A percentile compares a stretch with the other conserved stretches of the same genome.
phyloP scores from a whole-genome alignment of 192 early-diverging fungal species.

The Borealophlyctis nickersoniae region DNA sequence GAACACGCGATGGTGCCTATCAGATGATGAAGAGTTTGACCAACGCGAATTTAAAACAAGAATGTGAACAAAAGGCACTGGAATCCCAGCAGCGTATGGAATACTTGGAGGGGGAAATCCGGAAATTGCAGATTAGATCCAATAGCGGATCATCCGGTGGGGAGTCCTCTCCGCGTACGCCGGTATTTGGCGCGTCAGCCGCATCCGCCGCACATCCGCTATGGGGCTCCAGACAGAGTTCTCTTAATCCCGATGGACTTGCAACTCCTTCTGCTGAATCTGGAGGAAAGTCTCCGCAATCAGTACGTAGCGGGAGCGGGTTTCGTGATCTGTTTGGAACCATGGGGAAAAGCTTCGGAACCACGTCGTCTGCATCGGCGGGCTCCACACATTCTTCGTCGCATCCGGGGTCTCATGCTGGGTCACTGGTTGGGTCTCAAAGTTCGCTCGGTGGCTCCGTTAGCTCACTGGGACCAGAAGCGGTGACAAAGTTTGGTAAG shows the following conservation, averaged over 20 bases:
- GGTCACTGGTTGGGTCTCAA: neutral
- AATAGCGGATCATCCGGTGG: neutral
- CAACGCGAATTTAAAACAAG: conserved; percentile 56
- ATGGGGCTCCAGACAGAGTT: conserved; percentile 19
- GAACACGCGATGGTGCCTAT: conserved; percentile 64
- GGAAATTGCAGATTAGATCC: conserved; percentile 28
- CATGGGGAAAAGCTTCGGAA: neutral
- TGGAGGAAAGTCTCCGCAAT: neutral
- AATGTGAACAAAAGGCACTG: conserved; percentile 58
- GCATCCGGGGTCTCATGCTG: neutral
- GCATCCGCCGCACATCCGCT: conserved; percentile 13
- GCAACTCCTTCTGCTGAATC: neutral
- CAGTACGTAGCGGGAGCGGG: neutral
- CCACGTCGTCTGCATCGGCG: neutral
- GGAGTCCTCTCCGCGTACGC: conserved; percentile 11
- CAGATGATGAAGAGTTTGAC: conserved; percentile 64
- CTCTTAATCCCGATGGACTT: neutral
- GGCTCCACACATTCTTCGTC: no score
- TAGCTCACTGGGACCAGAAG: neutral
- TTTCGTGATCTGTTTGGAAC: neutral
- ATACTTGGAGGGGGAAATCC: conserved; percentile 35
- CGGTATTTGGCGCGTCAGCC: neutral
- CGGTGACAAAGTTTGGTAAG: neutral
- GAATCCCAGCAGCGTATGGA: conserved; percentile 30
- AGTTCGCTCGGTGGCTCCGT: neutral